phyloP scores from a whole-genome alignment of 331 rosid genomes.

The Saraca asoca region DNA sequence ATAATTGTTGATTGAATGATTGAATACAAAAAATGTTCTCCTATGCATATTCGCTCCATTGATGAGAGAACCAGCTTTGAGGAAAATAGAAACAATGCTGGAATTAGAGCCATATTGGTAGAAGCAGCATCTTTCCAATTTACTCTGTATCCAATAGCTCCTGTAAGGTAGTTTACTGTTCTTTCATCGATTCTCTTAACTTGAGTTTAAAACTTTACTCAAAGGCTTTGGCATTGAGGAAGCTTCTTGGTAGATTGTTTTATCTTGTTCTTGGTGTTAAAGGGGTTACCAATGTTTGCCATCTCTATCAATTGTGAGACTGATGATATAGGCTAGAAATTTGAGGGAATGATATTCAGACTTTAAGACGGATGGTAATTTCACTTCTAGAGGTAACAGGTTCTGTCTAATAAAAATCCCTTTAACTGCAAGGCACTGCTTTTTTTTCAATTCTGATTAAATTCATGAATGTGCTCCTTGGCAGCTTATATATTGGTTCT shows the following conservation, averaged over 20 bases:
- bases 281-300: slow-evolving; percentile 7
- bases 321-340: neutral
- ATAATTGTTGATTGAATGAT: neutral
- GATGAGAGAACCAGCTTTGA: slow-evolving; percentile 10
- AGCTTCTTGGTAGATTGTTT: slow-evolving; percentile 16
- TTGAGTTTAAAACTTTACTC: slow-evolving; percentile 3
- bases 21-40: neutral
- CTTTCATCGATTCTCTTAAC: slow-evolving; percentile 14
- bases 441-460: neutral
- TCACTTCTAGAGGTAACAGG: slow-evolving; percentile 12
- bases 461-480: neutral
- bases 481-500: neutral
- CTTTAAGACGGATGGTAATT: slow-evolving; percentile 3
- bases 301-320: neutral
- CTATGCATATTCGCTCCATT: slow-evolving; percentile 5
- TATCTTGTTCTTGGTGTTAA: neutral
- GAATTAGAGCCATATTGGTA: neutral
- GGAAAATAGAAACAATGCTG: slow-evolving; percentile 6
- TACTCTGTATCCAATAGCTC: slow-evolving; percentile 5
- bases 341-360: neutral
- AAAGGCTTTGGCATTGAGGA: too few species aligned
- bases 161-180: slow-evolving; percentile 11
- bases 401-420: neutral
- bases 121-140: slow-evolving; percentile 19
- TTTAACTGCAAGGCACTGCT: neutral